A percentile compares a stretch with the other conserved stretches of the same genome.
Evolutionary conservation across 1,139 yeast genomes (phyloP).

Genomic region (Torulaspora globosa): DNA sequence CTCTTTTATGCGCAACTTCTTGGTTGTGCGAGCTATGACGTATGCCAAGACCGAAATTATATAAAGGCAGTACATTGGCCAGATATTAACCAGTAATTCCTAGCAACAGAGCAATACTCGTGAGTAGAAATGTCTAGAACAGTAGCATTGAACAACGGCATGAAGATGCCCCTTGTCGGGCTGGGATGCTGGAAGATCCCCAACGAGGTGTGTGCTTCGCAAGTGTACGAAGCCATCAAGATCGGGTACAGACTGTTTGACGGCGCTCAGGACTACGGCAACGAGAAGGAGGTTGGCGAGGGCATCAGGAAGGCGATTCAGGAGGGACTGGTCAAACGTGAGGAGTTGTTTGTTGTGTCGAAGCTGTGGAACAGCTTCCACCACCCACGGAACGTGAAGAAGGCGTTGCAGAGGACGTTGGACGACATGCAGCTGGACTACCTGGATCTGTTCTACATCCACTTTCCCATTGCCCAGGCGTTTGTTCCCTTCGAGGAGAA

Average conservation of each 20-base stretch:
- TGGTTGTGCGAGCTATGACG: too few species aligned
- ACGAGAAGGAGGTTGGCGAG: constrained; percentile 68
- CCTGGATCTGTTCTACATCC: constrained; percentile 70
- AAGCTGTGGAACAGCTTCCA: constrained; percentile 81
- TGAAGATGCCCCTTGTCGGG: constrained; percentile 60
- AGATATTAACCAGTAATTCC: not conserved
- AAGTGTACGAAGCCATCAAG: constrained; percentile 62
- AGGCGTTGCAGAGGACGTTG: constrained; percentile 60
- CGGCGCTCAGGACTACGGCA: constrained; percentile 76
- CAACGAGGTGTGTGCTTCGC: constrained; percentile 52
- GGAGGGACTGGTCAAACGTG: constrained; percentile 66
- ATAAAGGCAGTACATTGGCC: constrained; percentile 2
- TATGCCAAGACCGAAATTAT: not conserved
- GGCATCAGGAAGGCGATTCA: constrained; percentile 61
- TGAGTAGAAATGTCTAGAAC: constrained; percentile 21
- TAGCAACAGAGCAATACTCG: not conserved
- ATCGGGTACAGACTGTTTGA: constrained; percentile 71
- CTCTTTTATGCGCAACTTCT: not conserved
- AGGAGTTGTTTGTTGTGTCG: constrained; percentile 69
- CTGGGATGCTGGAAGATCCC: constrained; percentile 68
- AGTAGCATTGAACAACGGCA: constrained; percentile 55
- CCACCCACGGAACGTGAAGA: constrained; percentile 47
- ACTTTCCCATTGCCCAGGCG: constrained; percentile 75
- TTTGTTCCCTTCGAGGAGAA: constrained; percentile 66
- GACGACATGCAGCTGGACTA: constrained; percentile 63